Evolutionary conservation across 495 filamentous ascomycete genomes (phyloP), one percentile per base, ranked within the genome.

Genomic region (Daldinia decipiens): DNA sequence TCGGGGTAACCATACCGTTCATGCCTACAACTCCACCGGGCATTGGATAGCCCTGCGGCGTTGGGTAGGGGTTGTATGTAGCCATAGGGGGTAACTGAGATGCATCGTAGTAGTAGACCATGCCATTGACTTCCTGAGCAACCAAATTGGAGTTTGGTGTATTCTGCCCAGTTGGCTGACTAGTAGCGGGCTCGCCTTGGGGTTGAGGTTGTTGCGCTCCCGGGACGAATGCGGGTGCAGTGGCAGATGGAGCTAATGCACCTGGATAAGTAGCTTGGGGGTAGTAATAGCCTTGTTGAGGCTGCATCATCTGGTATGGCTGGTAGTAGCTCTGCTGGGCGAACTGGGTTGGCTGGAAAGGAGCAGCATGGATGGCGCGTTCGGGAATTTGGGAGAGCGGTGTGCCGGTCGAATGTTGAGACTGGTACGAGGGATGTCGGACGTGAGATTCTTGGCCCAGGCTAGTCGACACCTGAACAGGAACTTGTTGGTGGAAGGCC

Each of bases 361-460:
- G 89, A 53, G 91, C 91, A 24, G 96, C 95, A 72, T 98, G 93
- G 43, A 98, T 92, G 13, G 93, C 93, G 60, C 93, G 91, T 78
- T 98, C 95, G 7, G 95, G 95, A 60, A 99, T 96, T 61, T 97
- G 94, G 1, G 94, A 95, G 32, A 97, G 85, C 1, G 95, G 95
- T 12, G 95, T 98, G n/a, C 89, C 90, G 5, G 85, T 85, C 21
- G 93, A 91, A 29, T 88, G 78, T 68, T 96, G 93, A 60, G 89
- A 90, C 24, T 92, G 86, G 74, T 90, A 92, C n/a, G 92, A 93
- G 3, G 87, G 82, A 59, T 92, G 88, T 53, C 91, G 87, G 40
- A 82, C 83, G 71, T 94, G 93, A 1, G 85, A 79, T 45, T 91
- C 86, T n/a, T 85, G 80, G 0, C 81, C 77, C 51, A 87, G 87